Percentiles rank a stretch among this genome's conserved stretches.
Evolutionary conservation across 2,329 filamentous ascomycete genomes (phyloP).

Genomic region (Diaporthe citrichinensis): DNA sequence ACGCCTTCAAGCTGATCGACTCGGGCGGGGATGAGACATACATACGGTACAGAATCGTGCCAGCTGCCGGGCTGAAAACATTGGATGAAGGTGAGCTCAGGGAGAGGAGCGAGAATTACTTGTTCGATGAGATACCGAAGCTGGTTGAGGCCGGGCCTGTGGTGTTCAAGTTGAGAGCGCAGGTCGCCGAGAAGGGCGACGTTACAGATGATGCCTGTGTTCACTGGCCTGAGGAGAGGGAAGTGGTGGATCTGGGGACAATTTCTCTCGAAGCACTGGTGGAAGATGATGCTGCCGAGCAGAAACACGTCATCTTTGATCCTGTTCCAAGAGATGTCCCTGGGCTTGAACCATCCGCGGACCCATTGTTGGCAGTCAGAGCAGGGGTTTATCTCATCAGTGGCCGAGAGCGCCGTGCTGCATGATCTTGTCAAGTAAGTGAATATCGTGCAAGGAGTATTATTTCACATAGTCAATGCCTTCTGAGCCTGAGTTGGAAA

Average conservation of each 20-base stretch:
- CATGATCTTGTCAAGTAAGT: constrained; percentile 45
- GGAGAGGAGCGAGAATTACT: constrained; percentile 57
- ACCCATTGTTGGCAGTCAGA: constrained; percentile 69
- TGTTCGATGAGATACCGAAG: constrained; percentile 62
- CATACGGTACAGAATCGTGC: constrained; percentile 64
- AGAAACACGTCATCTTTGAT: constrained; percentile 70
- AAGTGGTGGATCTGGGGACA: constrained; percentile 64
- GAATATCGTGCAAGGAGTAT: neutral
- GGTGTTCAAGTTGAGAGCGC: constrained; percentile 62
- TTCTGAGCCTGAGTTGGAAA: neutral
- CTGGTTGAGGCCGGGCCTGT: constrained; percentile 54
- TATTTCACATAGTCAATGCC: neutral
- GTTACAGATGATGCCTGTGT: constrained; percentile 47
- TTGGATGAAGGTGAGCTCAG: constrained; percentile 56
- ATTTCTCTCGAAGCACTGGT: constrained; percentile 59
- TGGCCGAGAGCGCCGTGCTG: constrained; percentile 65
- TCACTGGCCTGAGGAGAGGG: constrained; percentile 65
- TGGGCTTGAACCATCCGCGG: constrained; percentile 65
- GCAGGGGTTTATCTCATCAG: constrained; percentile 69
- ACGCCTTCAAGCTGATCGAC: constrained; percentile 62
- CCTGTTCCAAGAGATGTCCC: constrained; percentile 66
- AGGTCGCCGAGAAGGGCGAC: constrained; percentile 55
- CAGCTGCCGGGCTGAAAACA: constrained; percentile 57
- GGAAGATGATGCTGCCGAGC: constrained; percentile 57
- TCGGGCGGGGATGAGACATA: constrained; percentile 57